A percentile compares a stretch with the other conserved stretches of the same genome.
Evolutionary conservation across 2,329 filamentous ascomycete genomes (phyloP).

Genomic region (Stylonectria norvegica): DNA sequence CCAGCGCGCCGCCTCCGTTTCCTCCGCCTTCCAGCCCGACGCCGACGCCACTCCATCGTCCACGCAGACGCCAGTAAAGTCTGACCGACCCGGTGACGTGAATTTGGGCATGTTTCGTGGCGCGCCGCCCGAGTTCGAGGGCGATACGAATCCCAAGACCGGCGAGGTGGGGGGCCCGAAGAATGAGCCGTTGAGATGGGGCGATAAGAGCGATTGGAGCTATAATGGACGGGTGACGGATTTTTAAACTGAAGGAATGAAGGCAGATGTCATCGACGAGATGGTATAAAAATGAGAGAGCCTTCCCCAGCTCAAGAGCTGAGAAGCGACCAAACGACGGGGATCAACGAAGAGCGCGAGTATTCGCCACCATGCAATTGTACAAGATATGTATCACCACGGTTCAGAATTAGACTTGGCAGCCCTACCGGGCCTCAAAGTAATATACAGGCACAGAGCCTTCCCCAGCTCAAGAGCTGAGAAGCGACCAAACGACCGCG

Average conservation of each 20-base stretch:
- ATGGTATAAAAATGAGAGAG: too few species aligned
- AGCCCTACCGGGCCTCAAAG: not conserved
- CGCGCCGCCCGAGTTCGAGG: conserved; percentile 86
- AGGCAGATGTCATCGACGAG: too few species aligned
- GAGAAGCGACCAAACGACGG: too few species aligned
- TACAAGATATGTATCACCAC: too few species aligned
- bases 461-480: too few species aligned
- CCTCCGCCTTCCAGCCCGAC: conserved; percentile 40
- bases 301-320: too few species aligned
- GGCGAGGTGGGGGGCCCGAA: conserved; percentile 96
- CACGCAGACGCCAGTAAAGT: conserved; percentile 17
- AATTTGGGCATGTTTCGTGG: conserved; percentile 66
- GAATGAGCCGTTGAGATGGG: conserved; percentile 93
- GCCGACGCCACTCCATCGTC: conserved; percentile 20
- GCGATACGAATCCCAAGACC: conserved; percentile 87
- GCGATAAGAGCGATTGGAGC: conserved; percentile 73
- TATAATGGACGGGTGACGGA: conserved; percentile 95
- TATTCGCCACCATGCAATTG: too few species aligned
- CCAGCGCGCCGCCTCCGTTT: conserved; percentile 60
- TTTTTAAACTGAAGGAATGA: conserved; percentile 51
- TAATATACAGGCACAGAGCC: conserved; percentile 3
- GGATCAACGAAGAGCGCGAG: too few species aligned
- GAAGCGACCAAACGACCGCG: too few species aligned
- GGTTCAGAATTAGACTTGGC: not conserved
- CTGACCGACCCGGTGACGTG: conserved; percentile 37